Conservation (phyloP, 805 yeast species). For the Isabelozyma gotoi region DNA sequence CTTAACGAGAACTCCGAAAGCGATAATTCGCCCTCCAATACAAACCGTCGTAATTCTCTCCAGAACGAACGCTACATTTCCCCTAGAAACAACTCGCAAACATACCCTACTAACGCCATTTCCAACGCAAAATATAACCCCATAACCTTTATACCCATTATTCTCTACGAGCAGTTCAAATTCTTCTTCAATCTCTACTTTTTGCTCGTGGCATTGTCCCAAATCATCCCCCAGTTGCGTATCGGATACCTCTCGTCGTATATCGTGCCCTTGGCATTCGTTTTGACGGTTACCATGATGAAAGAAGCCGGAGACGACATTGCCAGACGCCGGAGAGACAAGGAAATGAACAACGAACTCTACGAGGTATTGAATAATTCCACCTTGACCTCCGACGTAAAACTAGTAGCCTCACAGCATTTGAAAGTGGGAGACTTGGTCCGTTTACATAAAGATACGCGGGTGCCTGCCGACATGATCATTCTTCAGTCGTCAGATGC, state of each 20-base stretch:
- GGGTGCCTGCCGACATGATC: conserved; percentile 93
- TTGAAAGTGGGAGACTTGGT: conserved; percentile 87
- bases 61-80: conserved; percentile 36
- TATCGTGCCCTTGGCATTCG: conserved; percentile 92
- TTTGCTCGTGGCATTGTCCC: conserved; percentile 89
- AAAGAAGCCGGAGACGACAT: conserved; percentile 96
- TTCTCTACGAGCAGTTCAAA: conserved; percentile 93
- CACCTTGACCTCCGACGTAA: conserved; percentile 19
- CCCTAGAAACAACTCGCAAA: conserved; percentile 29
- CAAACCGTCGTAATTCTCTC: not conserved
- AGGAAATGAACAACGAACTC: conserved; percentile 80
- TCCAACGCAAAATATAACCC: conserved; percentile 95
- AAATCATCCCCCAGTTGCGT: conserved; percentile 81
- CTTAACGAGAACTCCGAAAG: not conserved
- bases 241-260: conserved; percentile 94
- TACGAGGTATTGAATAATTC: conserved; percentile 60
- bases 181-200: conserved; percentile 94
- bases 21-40: conserved; percentile 4
- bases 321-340: conserved; percentile 84
- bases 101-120: conserved; percentile 68
- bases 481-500: conserved; percentile 69
- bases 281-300: conserved; percentile 85
- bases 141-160: conserved; percentile 80
- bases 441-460: conserved; percentile 69
- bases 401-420: conserved; percentile 50